phyloP scores from a whole-genome alignment of 352 stramenopile species.

The Nothophytophthora sp. region DNA sequence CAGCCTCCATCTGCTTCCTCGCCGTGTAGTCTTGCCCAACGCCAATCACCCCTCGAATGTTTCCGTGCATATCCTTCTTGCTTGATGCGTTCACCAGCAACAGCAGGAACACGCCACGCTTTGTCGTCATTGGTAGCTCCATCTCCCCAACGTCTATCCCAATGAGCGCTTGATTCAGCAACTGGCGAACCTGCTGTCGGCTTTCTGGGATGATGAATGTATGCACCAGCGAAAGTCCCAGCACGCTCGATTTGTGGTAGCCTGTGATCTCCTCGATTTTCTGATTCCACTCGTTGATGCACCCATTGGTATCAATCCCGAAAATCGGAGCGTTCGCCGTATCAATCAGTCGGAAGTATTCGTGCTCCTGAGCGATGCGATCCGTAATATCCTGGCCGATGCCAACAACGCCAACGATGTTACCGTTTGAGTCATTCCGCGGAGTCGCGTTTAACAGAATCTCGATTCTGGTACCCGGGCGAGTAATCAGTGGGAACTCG shows the following conservation, averaged over 20 bases:
- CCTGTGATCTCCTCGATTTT: constrained; percentile 88
- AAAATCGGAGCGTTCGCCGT: constrained; percentile 85
- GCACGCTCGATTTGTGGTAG: constrained; percentile 69
- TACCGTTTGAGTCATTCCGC: constrained; percentile 44
- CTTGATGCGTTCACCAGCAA: constrained; percentile 83
- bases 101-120: constrained; percentile 62
- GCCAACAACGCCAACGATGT: constrained; percentile 74
- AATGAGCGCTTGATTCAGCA: constrained; percentile 80
- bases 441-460: constrained; percentile 42
- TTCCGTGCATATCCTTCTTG: constrained; percentile 91
- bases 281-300: constrained; percentile 88
- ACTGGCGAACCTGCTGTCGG: constrained; percentile 62
- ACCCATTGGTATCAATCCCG: constrained; percentile 79
- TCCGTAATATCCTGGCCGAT: constrained; percentile 67
- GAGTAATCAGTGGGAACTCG: constrained; percentile 87
- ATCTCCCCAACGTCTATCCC: constrained; percentile 90
- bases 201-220: constrained; percentile 81
- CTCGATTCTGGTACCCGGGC: constrained; percentile 54
- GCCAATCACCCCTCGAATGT: constrained; percentile 92
- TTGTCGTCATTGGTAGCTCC: constrained; percentile 85
- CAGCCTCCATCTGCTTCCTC: constrained; percentile 84
- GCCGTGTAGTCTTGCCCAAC: constrained; percentile 94
- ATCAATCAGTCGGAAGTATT: constrained; percentile 75
- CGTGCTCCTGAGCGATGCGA: constrained; percentile 84
- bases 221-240: constrained; percentile 74